Percentiles rank a stretch among this genome's conserved stretches.
Conservation (phyloP, 768 basidiomycete genomes). For the Daedalea quercina region DNA sequence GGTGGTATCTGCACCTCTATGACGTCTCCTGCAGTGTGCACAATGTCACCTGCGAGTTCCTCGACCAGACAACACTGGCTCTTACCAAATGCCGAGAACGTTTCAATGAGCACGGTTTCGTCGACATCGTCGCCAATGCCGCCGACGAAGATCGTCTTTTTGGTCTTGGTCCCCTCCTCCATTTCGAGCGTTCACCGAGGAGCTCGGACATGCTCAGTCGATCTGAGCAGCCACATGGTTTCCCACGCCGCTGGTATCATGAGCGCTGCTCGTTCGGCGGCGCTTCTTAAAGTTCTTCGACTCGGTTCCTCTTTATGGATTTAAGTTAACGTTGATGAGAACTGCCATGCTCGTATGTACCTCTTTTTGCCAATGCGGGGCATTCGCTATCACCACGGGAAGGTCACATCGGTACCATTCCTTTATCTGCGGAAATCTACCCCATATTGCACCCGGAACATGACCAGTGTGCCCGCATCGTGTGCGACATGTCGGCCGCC, state of each 20-base stretch:
- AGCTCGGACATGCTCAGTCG: neutral
- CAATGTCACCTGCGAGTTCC: slow-evolving; percentile 1
- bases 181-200: slow-evolving; percentile 28
- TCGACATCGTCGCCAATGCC: slow-evolving; percentile 82
- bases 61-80: slow-evolving; percentile 4
- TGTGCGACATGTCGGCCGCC: neutral
- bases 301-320: too few species aligned
- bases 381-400: too few species aligned
- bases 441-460: neutral
- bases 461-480: neutral
- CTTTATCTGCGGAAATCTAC: too few species aligned
- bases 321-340: too few species aligned
- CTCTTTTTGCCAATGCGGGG: too few species aligned
- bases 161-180: slow-evolving; percentile 81
- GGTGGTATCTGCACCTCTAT: slow-evolving; percentile 87
- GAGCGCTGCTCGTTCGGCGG: too few species aligned
- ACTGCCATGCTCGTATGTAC: too few species aligned
- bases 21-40: slow-evolving; percentile 63
- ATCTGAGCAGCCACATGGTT: neutral
- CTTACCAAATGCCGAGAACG: slow-evolving; percentile 85
- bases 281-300: too few species aligned
- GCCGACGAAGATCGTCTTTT: slow-evolving; percentile 82
- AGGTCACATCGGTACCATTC: too few species aligned
- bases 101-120: slow-evolving; percentile 67
- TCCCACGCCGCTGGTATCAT: slow-evolving; percentile 7